A percentile compares a stretch with the other conserved stretches of the same genome.
These are phyloP conservation scores for Cladophialophora chaetospira DNA, from an alignment of 2,329 filamentous ascomycete species.

Conservation along the genomic window DNA sequence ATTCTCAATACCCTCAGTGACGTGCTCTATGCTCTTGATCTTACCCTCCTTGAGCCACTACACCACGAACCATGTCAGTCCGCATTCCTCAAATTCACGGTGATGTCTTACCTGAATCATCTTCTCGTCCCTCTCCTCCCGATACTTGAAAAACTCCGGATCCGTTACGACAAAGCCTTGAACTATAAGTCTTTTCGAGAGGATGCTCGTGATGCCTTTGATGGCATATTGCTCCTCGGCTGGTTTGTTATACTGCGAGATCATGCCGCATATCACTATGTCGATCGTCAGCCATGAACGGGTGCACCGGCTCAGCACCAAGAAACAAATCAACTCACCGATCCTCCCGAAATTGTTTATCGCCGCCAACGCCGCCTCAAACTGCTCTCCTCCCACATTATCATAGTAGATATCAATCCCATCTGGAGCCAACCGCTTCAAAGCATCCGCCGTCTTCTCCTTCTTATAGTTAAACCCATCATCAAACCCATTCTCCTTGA, in stretches of 20 bases:
- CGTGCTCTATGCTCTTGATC: constrained; percentile 68
- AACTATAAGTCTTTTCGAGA: constrained; percentile 66
- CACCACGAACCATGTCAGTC: neutral
- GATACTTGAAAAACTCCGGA: constrained; percentile 65
- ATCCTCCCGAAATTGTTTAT: constrained; percentile 70
- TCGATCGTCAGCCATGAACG: too few relatives aligned
- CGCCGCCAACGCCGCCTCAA: constrained; percentile 58
- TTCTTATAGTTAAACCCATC: constrained; percentile 86
- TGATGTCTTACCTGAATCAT: constrained; percentile 62
- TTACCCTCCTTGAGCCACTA: constrained; percentile 72
- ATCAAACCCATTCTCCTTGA: constrained; percentile 69
- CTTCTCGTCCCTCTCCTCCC: constrained; percentile 68
- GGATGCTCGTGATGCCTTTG: constrained; percentile 64
- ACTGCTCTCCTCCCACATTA: constrained; percentile 69
- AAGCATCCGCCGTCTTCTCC: constrained; percentile 67
- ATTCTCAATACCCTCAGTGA: constrained; percentile 76
- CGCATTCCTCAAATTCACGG: neutral
- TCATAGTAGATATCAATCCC: constrained; percentile 84
- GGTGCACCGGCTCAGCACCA: too few relatives aligned
- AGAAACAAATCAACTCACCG: constrained; percentile 44
- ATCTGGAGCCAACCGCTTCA: constrained; percentile 70
- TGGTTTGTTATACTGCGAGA: constrained; percentile 72
- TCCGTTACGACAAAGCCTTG: constrained; percentile 75
- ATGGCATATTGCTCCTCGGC: constrained; percentile 63
- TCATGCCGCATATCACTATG: constrained; percentile 42